These are phyloP conservation scores for Aspergillus intermedius DNA, from an alignment of 2,329 filamentous ascomycete genomes.

Conservation along the genomic window DNA sequence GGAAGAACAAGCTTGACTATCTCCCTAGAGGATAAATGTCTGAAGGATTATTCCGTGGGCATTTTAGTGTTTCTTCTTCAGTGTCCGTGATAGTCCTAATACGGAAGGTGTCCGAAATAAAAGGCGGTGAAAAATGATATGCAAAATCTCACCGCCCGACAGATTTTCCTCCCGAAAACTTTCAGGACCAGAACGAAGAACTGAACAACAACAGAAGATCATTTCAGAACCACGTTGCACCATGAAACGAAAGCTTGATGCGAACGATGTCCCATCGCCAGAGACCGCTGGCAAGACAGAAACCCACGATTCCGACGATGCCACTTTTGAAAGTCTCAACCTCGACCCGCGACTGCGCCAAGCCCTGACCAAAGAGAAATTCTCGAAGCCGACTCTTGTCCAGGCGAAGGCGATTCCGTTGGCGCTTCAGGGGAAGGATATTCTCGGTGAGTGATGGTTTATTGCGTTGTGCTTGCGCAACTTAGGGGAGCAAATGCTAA, in stretches of 20 bases:
- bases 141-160: slow-evolving; percentile 26
- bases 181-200: slow-evolving; percentile 8
- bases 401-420: slow-evolving; percentile 84
- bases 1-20: no score
- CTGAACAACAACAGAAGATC: slow-evolving; percentile 4
- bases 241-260: slow-evolving; percentile 48
- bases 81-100: no score
- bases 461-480: not conserved
- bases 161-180: slow-evolving; percentile 25
- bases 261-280: slow-evolving; percentile 40
- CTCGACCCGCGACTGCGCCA: slow-evolving; percentile 82
- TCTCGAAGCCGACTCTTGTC: slow-evolving; percentile 78
- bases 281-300: slow-evolving; percentile 22
- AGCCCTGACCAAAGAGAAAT: slow-evolving; percentile 76
- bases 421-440: slow-evolving; percentile 78
- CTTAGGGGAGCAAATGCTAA: slow-evolving; percentile 12
- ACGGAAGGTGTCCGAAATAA: no score
- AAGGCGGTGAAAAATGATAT: not conserved
- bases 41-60: not conserved
- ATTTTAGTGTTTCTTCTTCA: not conserved
- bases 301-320: slow-evolving; percentile 23
- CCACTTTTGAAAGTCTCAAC: slow-evolving; percentile 67
- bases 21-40: no score
- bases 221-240: slow-evolving; percentile 3
- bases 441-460: slow-evolving; percentile 50